Evolutionary conservation across 306 rosid species (phyloP).

Genomic region (Ceratonia siliqua): DNA sequence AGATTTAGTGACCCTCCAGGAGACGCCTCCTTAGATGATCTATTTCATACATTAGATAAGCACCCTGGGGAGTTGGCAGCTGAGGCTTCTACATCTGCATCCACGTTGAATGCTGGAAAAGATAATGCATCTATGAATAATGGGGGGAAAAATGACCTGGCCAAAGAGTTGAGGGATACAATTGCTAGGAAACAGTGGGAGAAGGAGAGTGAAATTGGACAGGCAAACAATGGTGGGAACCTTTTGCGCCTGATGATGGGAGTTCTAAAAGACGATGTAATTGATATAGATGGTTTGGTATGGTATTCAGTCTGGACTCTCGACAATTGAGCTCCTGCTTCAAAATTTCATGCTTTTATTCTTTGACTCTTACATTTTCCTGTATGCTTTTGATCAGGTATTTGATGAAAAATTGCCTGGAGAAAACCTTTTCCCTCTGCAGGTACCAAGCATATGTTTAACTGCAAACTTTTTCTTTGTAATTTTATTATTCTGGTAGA

Average conservation of each 20-base stretch:
- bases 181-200: slow-evolving; percentile 95
- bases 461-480: neutral
- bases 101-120: slow-evolving; percentile 55
- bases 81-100: slow-evolving; percentile 85
- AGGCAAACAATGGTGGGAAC: slow-evolving; percentile 76
- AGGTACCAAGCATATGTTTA: slow-evolving; percentile 52
- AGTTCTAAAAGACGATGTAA: slow-evolving; percentile 79
- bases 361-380: slow-evolving; percentile 12
- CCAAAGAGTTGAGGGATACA: slow-evolving; percentile 91
- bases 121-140: slow-evolving; percentile 56
- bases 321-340: slow-evolving; percentile 5
- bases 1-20: slow-evolving; percentile 98
- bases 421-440: slow-evolving; percentile 86
- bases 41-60: slow-evolving; percentile 82
- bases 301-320: slow-evolving; percentile 32
- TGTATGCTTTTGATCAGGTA: slow-evolving; percentile 54
- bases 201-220: slow-evolving; percentile 85
- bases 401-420: slow-evolving; percentile 91
- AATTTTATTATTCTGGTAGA: neutral
- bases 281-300: slow-evolving; percentile 96
- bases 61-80: slow-evolving; percentile 59
- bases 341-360: slow-evolving; percentile 22
- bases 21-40: slow-evolving; percentile 94
- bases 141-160: slow-evolving; percentile 83
- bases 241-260: slow-evolving; percentile 86